phyloP scores from a whole-genome alignment of 1,139 yeast species.

The Candida frijolesensis region DNA sequence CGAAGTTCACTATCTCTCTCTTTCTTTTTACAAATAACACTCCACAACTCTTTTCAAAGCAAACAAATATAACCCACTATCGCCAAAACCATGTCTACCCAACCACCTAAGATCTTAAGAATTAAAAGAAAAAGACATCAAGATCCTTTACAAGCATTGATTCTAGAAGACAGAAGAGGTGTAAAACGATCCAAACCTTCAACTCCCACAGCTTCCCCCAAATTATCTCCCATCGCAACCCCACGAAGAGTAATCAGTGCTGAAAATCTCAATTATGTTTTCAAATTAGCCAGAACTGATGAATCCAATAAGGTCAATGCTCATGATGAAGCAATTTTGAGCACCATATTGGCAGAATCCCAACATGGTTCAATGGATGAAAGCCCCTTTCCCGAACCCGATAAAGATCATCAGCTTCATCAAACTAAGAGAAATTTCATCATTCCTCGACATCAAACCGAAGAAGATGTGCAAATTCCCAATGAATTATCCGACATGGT shows the following conservation, averaged over 20 bases:
- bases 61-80: too few species aligned
- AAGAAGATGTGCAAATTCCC: conserved; percentile 50
- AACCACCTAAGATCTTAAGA: conserved; percentile 65
- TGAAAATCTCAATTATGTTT: conserved; percentile 36
- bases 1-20: too few species aligned
- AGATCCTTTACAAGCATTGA: conserved; percentile 83
- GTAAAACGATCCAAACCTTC: conserved; percentile 50
- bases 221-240: conserved; percentile 21
- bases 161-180: conserved; percentile 39
- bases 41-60: too few species aligned
- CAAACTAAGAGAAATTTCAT: conserved; percentile 30
- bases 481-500: conserved; percentile 72
- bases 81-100: conserved; percentile 1
- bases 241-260: conserved; percentile 16
- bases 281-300: conserved; percentile 68
- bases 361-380: conserved; percentile 5
- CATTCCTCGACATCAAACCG: conserved; percentile 35
- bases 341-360: conserved; percentile 16
- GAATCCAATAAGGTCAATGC: conserved; percentile 24
- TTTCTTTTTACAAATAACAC: too few species aligned
- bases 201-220: conserved; percentile 30
- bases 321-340: conserved; percentile 24
- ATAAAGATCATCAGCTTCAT: not conserved
- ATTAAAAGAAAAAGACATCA: conserved; percentile 84
- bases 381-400: conserved; percentile 3